These are phyloP conservation scores for Sporothrix protearum DNA, from an alignment of 2,329 filamentous ascomycete genomes.

Conservation along the genomic window DNA sequence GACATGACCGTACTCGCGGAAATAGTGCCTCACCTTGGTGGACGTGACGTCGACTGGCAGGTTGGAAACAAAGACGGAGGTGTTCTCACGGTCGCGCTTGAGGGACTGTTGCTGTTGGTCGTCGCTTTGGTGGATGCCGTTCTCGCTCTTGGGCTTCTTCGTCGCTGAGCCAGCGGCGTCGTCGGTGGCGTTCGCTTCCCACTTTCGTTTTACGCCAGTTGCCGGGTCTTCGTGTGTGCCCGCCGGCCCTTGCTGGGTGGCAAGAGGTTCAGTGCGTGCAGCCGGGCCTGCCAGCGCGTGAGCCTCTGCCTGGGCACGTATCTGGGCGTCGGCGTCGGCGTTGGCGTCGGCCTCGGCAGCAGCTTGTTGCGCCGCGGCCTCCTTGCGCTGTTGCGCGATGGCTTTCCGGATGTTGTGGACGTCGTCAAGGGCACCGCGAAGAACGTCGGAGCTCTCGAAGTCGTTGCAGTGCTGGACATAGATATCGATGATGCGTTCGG, in stretches of 20 bases:
- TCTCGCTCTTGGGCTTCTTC: slow-evolving; percentile 64
- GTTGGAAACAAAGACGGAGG: slow-evolving; percentile 76
- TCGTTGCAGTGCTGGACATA: slow-evolving; percentile 82
- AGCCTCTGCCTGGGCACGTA: slow-evolving; percentile 24
- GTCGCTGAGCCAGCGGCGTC: slow-evolving; percentile 49
- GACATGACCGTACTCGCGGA: slow-evolving; percentile 83
- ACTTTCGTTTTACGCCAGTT: slow-evolving; percentile 66
- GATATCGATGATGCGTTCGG: slow-evolving; percentile 70
- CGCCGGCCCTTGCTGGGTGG: slow-evolving; percentile 30
- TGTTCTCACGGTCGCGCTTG: slow-evolving; percentile 87
- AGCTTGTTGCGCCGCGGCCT: slow-evolving; percentile 39
- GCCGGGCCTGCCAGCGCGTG: neutral
- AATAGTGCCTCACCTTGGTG: slow-evolving; percentile 78
- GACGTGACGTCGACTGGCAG: slow-evolving; percentile 67
- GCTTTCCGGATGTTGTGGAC: slow-evolving; percentile 65
- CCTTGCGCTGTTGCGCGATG: slow-evolving; percentile 61
- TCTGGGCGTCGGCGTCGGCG: too few species aligned
- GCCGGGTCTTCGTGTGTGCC: slow-evolving; percentile 38
- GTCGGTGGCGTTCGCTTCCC: slow-evolving; percentile 52
- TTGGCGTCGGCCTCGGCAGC: slow-evolving; percentile 41
- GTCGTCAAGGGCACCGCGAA: slow-evolving; percentile 70
- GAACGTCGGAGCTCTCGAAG: slow-evolving; percentile 73
- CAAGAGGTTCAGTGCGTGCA: neutral
- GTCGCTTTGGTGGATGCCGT: slow-evolving; percentile 31
- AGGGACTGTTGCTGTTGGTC: slow-evolving; percentile 35